Percentiles rank a stretch among this genome's conserved stretches.
phyloP scores from a whole-genome alignment of 2,329 filamentous ascomycete genomes.

The Colletotrichum sojae region DNA sequence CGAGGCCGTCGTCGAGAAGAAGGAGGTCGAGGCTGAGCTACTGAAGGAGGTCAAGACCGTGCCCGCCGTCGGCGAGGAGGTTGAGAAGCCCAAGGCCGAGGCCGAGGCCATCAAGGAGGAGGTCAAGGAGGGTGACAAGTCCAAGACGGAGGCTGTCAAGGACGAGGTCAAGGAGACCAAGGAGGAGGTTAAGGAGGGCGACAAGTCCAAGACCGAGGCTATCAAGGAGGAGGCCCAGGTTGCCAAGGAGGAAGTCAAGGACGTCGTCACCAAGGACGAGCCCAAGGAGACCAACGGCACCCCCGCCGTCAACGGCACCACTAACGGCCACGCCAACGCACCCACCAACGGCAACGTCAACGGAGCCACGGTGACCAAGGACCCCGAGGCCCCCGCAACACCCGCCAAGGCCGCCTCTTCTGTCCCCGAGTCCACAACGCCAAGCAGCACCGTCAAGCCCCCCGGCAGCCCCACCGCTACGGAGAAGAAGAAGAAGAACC shows the following conservation, averaged over 20 bases:
- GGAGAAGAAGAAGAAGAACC: slow-evolving; percentile 77
- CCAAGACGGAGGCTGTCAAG: slow-evolving; percentile 41
- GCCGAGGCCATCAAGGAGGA: slow-evolving; percentile 39
- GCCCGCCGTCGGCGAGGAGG: slow-evolving; percentile 51
- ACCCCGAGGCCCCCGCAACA: slow-evolving; percentile 35
- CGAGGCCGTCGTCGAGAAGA: slow-evolving; percentile 81
- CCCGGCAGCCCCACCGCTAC: slow-evolving; percentile 45
- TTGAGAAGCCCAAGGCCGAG: slow-evolving; percentile 43
- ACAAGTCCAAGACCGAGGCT: slow-evolving; percentile 34
- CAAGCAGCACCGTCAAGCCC: slow-evolving; percentile 47
- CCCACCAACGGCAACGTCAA: slow-evolving; percentile 33
- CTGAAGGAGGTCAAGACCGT: slow-evolving; percentile 72
- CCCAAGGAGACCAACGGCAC: slow-evolving; percentile 35
- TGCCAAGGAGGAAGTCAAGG: slow-evolving; percentile 37
- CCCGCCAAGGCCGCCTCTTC: slow-evolving; percentile 40
- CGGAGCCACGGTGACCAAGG: slow-evolving; percentile 40
- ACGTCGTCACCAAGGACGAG: slow-evolving; percentile 37
- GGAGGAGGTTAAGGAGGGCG: slow-evolving; percentile 37
- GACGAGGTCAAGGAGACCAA: slow-evolving; percentile 42
- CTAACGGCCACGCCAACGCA: slow-evolving; percentile 40
- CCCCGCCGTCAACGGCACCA: slow-evolving; percentile 15
- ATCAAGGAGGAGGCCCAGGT: slow-evolving; percentile 21
- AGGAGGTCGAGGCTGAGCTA: slow-evolving; percentile 80
- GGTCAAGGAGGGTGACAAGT: slow-evolving; percentile 38
- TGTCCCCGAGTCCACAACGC: slow-evolving; percentile 40